These are phyloP conservation scores for Beverwykella pulmonaria DNA, from an alignment of 495 filamentous ascomycete species.

Conservation along the genomic window DNA sequence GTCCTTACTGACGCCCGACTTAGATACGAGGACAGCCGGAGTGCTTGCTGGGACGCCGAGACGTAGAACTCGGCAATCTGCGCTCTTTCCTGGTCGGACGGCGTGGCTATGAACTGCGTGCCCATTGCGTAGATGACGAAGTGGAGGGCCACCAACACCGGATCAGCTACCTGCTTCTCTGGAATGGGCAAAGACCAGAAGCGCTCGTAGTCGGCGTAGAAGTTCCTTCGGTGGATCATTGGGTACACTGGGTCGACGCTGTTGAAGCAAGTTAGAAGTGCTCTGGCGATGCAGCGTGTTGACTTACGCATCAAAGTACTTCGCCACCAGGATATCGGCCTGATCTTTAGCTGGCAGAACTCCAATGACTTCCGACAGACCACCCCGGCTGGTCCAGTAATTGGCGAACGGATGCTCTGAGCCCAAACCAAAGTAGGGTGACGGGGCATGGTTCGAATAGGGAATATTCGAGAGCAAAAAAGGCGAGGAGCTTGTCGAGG, in stretches of 20 bases:
- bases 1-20: constrained; percentile 66
- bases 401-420: constrained; percentile 71
- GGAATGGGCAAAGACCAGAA: constrained; percentile 62
- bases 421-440: constrained; percentile 70
- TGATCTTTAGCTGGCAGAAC: constrained; percentile 71
- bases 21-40: constrained; percentile 68
- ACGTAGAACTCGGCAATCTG: constrained; percentile 77
- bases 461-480: constrained; percentile 70
- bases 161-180: constrained; percentile 58
- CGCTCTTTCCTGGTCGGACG: constrained; percentile 52
- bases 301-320: constrained; percentile 64
- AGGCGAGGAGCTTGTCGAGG: constrained; percentile 48
- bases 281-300: no score
- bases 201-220: constrained; percentile 69
- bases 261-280: background rate
- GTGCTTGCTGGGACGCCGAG: constrained; percentile 69
- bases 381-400: constrained; percentile 76
- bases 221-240: constrained; percentile 66
- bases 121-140: constrained; percentile 73
- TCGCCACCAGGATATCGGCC: constrained; percentile 67
- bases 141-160: constrained; percentile 63
- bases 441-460: constrained; percentile 61
- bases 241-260: constrained; percentile 72
- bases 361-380: constrained; percentile 68
- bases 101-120: constrained; percentile 68